These are phyloP conservation scores for Panicum virgatum DNA, from an alignment of 202 grass and related monocot genomes.

Conservation along the genomic window DNA sequence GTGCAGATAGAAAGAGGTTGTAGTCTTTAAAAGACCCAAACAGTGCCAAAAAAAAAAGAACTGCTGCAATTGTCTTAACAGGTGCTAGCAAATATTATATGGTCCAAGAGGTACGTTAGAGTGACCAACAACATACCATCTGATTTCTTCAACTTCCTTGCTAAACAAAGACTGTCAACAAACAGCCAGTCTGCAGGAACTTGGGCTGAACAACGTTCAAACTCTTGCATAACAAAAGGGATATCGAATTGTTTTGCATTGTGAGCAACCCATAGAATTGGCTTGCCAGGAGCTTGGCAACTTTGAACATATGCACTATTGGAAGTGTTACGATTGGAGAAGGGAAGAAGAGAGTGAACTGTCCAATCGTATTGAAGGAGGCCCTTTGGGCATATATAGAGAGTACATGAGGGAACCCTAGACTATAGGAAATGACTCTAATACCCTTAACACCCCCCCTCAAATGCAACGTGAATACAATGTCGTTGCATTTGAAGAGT, in stretches of 20 bases:
- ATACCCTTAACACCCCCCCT: too few species aligned
- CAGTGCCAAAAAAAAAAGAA: neutral
- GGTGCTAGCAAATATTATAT: conserved; percentile 2
- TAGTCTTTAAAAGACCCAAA: neutral
- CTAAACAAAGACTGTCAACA: conserved; percentile 57
- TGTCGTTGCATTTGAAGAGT: too few species aligned
- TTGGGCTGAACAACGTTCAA: conserved; percentile 46
- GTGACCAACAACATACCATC: conserved; percentile 45
- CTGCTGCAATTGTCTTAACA: neutral
- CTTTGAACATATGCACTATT: conserved; percentile 60
- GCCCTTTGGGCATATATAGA: too few species aligned
- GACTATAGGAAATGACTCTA: too few species aligned
- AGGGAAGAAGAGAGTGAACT: too few species aligned
- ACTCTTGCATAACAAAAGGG: conserved; percentile 63
- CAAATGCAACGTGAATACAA: too few species aligned
- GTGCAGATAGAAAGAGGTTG: neutral
- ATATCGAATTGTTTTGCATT: conserved; percentile 63
- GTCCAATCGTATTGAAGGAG: too few species aligned
- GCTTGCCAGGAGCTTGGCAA: conserved; percentile 61
- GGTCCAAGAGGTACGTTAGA: neutral
- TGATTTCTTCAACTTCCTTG: conserved; percentile 43
- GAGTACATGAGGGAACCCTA: too few species aligned
- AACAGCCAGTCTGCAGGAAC: conserved; percentile 73
- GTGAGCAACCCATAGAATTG: conserved; percentile 73
- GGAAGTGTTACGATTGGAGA: too few species aligned